Conservation (phyloP, 2,329 filamentous ascomycete genomes). For the Stachybotrys chartarum region DNA sequence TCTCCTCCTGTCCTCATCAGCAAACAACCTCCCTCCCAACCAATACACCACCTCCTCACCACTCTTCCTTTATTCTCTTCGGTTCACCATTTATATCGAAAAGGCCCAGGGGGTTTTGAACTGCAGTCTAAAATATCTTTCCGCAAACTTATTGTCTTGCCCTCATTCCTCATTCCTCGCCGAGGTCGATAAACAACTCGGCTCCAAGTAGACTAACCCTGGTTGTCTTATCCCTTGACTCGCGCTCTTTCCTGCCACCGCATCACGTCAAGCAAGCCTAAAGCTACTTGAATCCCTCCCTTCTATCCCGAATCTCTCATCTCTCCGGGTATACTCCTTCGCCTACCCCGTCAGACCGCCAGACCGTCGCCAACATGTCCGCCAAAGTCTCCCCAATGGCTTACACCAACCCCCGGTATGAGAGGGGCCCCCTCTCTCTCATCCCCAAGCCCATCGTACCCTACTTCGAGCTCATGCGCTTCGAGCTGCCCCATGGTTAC, state of each 20-base stretch:
- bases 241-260: neutral
- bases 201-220: neutral
- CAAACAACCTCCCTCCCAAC: neutral
- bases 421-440: neutral
- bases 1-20: neutral
- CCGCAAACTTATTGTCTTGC: neutral
- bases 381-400: neutral
- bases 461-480: conserved; percentile 44
- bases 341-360: too few relatives aligned
- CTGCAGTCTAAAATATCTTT: too few relatives aligned
- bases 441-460: conserved; percentile 29
- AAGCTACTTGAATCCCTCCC: neutral
- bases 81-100: neutral
- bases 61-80: neutral
- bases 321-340: too few relatives aligned
- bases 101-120: neutral
- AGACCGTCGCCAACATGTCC: neutral
- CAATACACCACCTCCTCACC: too few relatives aligned
- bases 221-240: neutral
- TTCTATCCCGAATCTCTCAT: neutral
- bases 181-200: too few relatives aligned
- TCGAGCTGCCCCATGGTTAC: conserved; percentile 42
- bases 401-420: neutral
- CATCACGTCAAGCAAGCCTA: neutral
- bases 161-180: neutral